These are phyloP conservation scores for Rhynchospora breviuscula DNA, from an alignment of 176 grass and related monocot species.

Conservation along the genomic window DNA sequence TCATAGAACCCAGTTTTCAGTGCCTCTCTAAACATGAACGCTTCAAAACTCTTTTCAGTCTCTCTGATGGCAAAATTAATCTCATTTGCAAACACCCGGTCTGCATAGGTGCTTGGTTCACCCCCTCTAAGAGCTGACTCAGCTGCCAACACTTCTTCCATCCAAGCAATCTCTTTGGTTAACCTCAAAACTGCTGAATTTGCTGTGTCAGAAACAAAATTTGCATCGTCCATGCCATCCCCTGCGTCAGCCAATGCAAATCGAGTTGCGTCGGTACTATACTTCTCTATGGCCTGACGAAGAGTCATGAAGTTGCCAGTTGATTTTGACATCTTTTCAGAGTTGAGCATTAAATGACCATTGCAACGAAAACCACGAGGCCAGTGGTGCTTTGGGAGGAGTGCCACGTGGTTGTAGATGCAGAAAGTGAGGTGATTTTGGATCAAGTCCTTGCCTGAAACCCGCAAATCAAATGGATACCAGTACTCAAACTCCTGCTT, in stretches of 20 bases:
- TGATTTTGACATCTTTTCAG: constrained; percentile 83
- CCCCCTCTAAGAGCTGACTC: constrained; percentile 50
- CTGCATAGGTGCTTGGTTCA: constrained; percentile 46
- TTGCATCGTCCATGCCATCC: constrained; percentile 86
- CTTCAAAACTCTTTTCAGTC: constrained; percentile 62
- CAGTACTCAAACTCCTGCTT: constrained; percentile 81
- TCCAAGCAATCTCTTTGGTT: constrained; percentile 80
- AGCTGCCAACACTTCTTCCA: constrained; percentile 62
- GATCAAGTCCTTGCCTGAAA: constrained; percentile 81
- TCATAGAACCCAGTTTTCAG: constrained; percentile 78
- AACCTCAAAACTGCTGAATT: constrained; percentile 74
- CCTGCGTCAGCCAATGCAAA: constrained; percentile 86
- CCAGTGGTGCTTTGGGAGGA: constrained; percentile 66
- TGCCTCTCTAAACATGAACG: constrained; percentile 76
- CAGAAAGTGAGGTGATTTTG: constrained; percentile 79
- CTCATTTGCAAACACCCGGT: constrained; percentile 73
- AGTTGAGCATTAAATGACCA: constrained; percentile 88
- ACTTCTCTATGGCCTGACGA: constrained; percentile 49
- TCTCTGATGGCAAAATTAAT: constrained; percentile 55
- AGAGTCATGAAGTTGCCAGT: constrained; percentile 80
- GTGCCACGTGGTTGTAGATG: constrained; percentile 69
- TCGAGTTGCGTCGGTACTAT: constrained; percentile 70
- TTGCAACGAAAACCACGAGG: constrained; percentile 76
- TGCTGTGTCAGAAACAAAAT: constrained; percentile 79
- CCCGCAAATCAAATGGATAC: constrained; percentile 76